Conservation (phyloP, 148 eudicot genomes). For the Cornus suecica region DNA sequence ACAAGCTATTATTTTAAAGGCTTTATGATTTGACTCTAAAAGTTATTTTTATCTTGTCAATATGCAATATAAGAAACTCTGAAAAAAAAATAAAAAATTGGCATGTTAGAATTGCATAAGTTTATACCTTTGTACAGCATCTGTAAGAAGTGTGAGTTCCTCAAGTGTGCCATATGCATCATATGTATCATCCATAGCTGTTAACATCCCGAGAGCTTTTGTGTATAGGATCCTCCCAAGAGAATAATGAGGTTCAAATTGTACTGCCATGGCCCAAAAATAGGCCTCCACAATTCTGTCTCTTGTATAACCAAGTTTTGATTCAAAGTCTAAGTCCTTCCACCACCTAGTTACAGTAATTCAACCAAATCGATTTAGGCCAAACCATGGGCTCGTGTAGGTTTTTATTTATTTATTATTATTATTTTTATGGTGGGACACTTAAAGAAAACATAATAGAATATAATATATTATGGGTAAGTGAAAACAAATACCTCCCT, state of each 20-base stretch:
- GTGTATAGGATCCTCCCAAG: constrained; percentile 17
- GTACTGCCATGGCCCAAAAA: constrained; percentile 25
- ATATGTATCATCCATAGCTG: constrained; percentile 39
- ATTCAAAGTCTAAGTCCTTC: constrained; percentile 21
- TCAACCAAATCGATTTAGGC: not conserved
- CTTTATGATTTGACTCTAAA: no score
- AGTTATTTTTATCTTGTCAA: no score
- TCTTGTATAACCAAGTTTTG: constrained; percentile 33
- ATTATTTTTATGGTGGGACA: no score
- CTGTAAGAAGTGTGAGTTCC: constrained; percentile 29
- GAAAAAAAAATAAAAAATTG: no score
- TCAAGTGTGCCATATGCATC: constrained; percentile 46
- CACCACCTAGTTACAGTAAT: constrained; percentile 42
- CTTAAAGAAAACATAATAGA: not conserved
- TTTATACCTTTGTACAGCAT: constrained; percentile 33
- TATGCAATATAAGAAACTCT: no score
- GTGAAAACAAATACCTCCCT: no score
- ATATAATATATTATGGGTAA: no score
- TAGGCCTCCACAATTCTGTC: constrained; percentile 34
- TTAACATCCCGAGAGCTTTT: constrained; percentile 18
- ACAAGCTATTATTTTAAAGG: no score
- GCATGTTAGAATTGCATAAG: no score
- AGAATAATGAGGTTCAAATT: constrained; percentile 31
- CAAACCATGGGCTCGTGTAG: no score
- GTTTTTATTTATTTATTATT: no score